Evolutionary conservation across 1,139 yeast species (phyloP), one percentile per base, ranked within the genome.

Genomic region (Insectozyma bohioensis): DNA sequence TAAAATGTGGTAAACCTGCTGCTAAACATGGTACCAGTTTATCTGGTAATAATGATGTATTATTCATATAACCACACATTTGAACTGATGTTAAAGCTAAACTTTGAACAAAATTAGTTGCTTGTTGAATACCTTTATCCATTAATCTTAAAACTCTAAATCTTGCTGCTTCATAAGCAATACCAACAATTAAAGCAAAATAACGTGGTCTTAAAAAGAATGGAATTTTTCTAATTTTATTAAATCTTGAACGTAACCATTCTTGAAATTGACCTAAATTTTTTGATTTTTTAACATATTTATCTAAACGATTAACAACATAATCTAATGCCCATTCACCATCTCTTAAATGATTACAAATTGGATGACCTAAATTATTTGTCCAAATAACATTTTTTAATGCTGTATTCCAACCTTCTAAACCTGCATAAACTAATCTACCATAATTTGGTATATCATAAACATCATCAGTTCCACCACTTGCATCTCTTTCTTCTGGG

Each of bases 1-100:
- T 80, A 58, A 92, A 92, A 61, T 90, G 97, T 3, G 98, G 98
- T 40, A 92, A 71, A 0, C 97, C 98, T 2, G 98, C 98, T 11
- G 97, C 96, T 75, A 92, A 68, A 28, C 87, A 76, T 2, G 95
- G 85, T 10, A 79, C 74, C 41, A 69, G 64, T 18, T 69, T 66
- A 31, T 64, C 66, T 1, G 97, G 95, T 19, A 69, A 63, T 36
- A 92, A 67, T 0, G 96, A 85, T 0, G 97, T 85, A 27, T 80
- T 78, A 29, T 79, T 74, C 74, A 84, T 76, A 24, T 46, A 54
- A 0, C 95, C 95, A 29, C 83, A 74, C 95, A 92, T 84, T 61
- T 92, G 97, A 30, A 88, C 69, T 1, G 95, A 85, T 1, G 90
- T 80, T 56, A 92, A 59, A 0, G 95, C 85, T 46, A 92, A 68